A percentile compares a stretch with the other conserved stretches of the same genome.
phyloP scores from a whole-genome alignment of 2,329 filamentous ascomycete species.

The Trichoderma breve region DNA sequence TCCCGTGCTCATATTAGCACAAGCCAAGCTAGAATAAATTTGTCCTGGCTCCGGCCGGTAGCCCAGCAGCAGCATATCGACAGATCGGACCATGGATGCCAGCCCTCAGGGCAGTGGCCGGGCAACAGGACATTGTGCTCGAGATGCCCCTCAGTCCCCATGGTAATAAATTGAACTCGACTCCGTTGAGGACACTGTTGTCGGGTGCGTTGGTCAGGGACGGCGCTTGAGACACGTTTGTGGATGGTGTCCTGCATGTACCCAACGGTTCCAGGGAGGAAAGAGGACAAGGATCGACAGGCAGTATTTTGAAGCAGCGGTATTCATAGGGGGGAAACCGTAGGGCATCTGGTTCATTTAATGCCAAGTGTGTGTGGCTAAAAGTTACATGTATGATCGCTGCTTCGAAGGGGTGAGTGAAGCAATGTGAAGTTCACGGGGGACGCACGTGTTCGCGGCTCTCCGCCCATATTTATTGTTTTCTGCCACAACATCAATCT shows the following conservation, averaged over 20 bases:
- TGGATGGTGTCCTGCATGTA: background rate
- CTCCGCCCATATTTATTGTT: background rate
- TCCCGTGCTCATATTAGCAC: background rate
- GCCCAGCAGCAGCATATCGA: background rate
- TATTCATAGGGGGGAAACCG: too few species aligned
- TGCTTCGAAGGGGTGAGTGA: background rate
- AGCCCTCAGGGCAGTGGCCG: background rate
- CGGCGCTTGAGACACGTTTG: background rate
- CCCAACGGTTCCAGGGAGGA: background rate
- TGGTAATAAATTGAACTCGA: background rate
- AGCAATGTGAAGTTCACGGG: background rate
- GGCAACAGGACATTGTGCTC: background rate
- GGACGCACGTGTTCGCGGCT: background rate
- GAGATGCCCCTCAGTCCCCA: background rate
- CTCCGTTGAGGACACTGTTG: conserved; percentile 10
- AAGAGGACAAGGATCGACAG: background rate
- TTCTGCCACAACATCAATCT: background rate
- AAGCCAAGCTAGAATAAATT: background rate
- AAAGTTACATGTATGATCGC: background rate
- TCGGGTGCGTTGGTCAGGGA: background rate
- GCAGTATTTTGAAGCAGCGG: background rate
- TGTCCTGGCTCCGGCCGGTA: background rate
- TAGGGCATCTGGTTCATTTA: background rate
- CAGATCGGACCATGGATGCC: background rate
- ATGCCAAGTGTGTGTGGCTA: background rate